phyloP scores from a whole-genome alignment of 2,329 filamentous ascomycete species.

The Botrytis aclada region DNA sequence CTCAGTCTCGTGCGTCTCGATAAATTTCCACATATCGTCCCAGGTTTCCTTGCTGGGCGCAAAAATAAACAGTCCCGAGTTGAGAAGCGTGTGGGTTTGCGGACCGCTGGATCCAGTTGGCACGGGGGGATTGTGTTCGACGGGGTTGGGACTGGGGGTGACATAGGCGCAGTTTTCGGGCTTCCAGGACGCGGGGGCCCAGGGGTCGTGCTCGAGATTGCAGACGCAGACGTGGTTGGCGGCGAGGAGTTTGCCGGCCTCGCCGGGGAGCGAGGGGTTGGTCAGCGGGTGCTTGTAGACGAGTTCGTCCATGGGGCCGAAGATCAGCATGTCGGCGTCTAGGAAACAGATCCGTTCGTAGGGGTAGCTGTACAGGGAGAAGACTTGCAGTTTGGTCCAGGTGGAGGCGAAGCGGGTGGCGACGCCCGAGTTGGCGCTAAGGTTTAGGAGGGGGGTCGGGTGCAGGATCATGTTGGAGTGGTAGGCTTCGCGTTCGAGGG shows the following conservation, averaged over 20 bases:
- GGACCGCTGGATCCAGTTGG: neutral
- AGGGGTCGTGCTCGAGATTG: slow-evolving; percentile 68
- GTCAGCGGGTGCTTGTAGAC: slow-evolving; percentile 66
- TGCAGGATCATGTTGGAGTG: neutral
- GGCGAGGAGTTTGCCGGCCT: slow-evolving; percentile 48
- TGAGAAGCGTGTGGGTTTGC: slow-evolving; percentile 45
- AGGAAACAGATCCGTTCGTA: slow-evolving; percentile 76
- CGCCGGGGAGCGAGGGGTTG: neutral
- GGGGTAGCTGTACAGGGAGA: slow-evolving; percentile 54
- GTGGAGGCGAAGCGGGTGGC: slow-evolving; percentile 82
- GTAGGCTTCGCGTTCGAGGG: neutral
- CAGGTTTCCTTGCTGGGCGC: slow-evolving; percentile 43
- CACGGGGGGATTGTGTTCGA: neutral
- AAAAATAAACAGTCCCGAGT: slow-evolving; percentile 52
- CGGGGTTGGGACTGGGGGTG: too few relatives aligned
- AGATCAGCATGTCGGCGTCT: slow-evolving; percentile 81
- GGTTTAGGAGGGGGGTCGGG: neutral
- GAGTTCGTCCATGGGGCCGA: slow-evolving; percentile 82
- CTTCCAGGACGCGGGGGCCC: slow-evolving; percentile 62
- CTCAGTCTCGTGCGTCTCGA: neutral
- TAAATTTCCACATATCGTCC: slow-evolving; percentile 39
- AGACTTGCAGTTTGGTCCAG: slow-evolving; percentile 81
- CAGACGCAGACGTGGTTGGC: slow-evolving; percentile 80
- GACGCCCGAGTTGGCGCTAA: slow-evolving; percentile 36
- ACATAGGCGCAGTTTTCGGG: slow-evolving; percentile 55